Evolutionary conservation across 352 stramenopile species (phyloP).

Genomic region (Peronosclerospora sorghi): DNA sequence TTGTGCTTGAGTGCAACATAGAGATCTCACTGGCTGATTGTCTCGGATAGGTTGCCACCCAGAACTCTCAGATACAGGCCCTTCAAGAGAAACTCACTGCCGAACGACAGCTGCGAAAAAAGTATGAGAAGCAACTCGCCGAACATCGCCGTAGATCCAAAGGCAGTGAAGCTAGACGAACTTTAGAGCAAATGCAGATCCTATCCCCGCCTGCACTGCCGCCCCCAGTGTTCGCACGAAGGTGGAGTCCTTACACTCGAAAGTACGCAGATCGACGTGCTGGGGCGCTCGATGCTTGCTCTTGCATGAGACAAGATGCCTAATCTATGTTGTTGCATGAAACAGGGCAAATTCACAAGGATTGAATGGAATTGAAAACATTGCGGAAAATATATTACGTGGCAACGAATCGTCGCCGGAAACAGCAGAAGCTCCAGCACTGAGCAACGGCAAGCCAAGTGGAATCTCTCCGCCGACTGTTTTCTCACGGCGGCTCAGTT

Average conservation of each 20-base stretch:
- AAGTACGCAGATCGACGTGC: conserved; percentile 30
- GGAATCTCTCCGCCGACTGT: conserved; percentile 25
- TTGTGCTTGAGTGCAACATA: background rate
- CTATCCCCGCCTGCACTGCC: conserved; percentile 35
- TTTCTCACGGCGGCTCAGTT: conserved; percentile 24
- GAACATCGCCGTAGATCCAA: conserved; percentile 36
- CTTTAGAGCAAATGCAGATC: conserved; percentile 27
- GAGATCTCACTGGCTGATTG: background rate
- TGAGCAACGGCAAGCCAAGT: conserved; percentile 17
- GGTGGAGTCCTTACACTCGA: conserved; percentile 58
- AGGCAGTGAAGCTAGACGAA: conserved; percentile 37
- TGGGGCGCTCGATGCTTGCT: conserved; percentile 9
- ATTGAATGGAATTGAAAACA: conserved; percentile 59
- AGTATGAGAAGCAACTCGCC: conserved; percentile 66
- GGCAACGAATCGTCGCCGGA: conserved; percentile 27
- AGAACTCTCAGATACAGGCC: conserved; percentile 48
- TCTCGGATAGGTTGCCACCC: conserved; percentile 35
- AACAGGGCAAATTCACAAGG: conserved; percentile 24
- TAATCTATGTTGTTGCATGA: conserved; percentile 3
- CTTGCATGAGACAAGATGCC: background rate
- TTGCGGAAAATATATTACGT: conserved; percentile 63
- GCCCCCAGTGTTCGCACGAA: conserved; percentile 25
- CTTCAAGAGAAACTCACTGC: conserved; percentile 57
- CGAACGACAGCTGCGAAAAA: conserved; percentile 55
- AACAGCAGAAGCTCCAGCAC: conserved; percentile 23